Base-by-base conservation (phyloP, 768 basidiomycete genomes). In the Mrakia hoshinonis region DNA sequence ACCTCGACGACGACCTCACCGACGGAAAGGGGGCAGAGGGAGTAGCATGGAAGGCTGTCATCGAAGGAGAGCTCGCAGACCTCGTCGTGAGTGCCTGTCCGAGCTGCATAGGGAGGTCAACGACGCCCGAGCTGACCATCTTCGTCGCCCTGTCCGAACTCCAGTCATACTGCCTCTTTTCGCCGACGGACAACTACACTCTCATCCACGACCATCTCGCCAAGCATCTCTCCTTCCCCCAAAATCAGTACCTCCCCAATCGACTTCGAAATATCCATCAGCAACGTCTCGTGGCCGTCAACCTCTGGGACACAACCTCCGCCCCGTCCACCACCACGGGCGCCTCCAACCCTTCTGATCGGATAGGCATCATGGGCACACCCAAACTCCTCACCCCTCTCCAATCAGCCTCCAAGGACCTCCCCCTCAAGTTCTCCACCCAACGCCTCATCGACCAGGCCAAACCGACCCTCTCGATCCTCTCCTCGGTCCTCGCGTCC, bases 41-140 rank as follows among this genome's bases (percentile, higher is more conserved):
- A 6, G 71, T 68, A 5, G 71, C 71, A 2, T 73, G 71, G 71
- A 61, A 67, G 36, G 46, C 71, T 4, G 54, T 73, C 22, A 62
- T 73, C 22, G 47, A 73, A 26, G 49, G 66, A 24, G 71, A 73
- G 39, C 49, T 73, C 39, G 71, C 71, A 3, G 71, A 73, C n/a
- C 55, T 73, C 2, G 55, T 58, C 18, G 71, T 73, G 34, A 24
- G 66, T 51, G 13, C 4, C 29, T 58, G 22, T 18, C 0, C 34
- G 36, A 15, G 10, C 58, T 15, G 7, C 48, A 20, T 5, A 24
- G 34, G 20, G n/a, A 68, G 49, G 24, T 22, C 20, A 31, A 48
- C 7, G n/a, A 48, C 46, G 26, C 20, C 29, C 47, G 26, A 62
- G 62, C 26, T 46, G 36, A 18, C 31, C 22, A 24, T 4, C 47